phyloP scores from a whole-genome alignment of 345 rosid species.

The Passiflora organensis region DNA sequence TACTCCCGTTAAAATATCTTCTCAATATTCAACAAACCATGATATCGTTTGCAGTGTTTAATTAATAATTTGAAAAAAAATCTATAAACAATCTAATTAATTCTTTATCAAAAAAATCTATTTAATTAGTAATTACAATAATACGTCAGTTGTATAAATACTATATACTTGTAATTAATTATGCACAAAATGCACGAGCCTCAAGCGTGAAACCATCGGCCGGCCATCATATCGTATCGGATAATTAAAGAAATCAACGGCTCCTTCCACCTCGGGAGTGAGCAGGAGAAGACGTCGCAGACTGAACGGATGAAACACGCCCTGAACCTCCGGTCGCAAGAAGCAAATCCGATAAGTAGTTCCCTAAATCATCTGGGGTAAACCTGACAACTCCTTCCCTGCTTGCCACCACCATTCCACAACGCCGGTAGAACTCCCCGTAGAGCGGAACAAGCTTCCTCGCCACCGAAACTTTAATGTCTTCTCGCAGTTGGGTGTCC shows the following conservation, averaged over 20 bases:
- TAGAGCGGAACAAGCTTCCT: slow-evolving; percentile 41
- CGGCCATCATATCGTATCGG: too few relatives aligned
- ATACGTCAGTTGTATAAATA: too few relatives aligned
- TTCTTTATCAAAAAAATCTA: too few relatives aligned
- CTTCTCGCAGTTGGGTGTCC: slow-evolving; percentile 47
- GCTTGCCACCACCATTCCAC: slow-evolving; percentile 15
- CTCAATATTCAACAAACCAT: too few relatives aligned
- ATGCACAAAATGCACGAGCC: slow-evolving; percentile 7
- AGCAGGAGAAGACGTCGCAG: slow-evolving; percentile 6
- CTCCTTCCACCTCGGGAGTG: slow-evolving; percentile 5
- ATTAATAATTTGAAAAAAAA: too few relatives aligned
- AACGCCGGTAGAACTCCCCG: slow-evolving; percentile 39
- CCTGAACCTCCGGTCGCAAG: slow-evolving; percentile 31
- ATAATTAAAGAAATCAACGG: background rate
- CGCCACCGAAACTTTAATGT: slow-evolving; percentile 50
- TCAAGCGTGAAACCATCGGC: too few relatives aligned
- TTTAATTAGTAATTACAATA: too few relatives aligned
- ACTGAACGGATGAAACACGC: slow-evolving; percentile 30
- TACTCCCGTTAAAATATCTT: too few relatives aligned
- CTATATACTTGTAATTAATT: too few relatives aligned
- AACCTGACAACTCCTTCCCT: slow-evolving; percentile 38
- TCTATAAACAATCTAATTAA: too few relatives aligned
- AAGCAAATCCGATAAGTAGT: slow-evolving; percentile 48
- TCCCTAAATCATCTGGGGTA: slow-evolving; percentile 60
- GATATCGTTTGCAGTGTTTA: too few relatives aligned